These are phyloP conservation scores for Candida sonorensis DNA, from an alignment of 805 yeast genomes.

Conservation along the genomic window DNA sequence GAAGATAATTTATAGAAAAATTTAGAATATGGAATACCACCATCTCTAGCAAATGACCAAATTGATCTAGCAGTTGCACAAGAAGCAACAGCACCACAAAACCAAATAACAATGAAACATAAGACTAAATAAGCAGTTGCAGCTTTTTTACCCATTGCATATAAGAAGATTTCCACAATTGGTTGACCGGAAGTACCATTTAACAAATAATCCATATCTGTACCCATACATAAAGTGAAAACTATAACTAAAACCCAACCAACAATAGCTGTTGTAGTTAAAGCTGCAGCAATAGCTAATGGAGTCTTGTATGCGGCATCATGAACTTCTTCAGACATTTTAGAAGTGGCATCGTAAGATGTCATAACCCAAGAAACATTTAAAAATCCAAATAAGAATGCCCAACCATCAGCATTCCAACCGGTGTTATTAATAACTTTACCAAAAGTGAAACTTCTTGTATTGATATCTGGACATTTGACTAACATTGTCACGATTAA, in stretches of 20 bases:
- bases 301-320: slow-evolving; percentile 61
- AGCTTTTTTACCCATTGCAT: slow-evolving; percentile 58
- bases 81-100: slow-evolving; percentile 59
- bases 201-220: slow-evolving; percentile 36
- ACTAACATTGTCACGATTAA: too few species aligned
- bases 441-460: slow-evolving; percentile 50
- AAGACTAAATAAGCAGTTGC: slow-evolving; percentile 57
- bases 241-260: slow-evolving; percentile 54
- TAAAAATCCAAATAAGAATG: slow-evolving; percentile 38
- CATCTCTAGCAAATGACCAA: slow-evolving; percentile 74
- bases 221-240: slow-evolving; percentile 46
- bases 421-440: slow-evolving; percentile 41
- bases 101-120: slow-evolving; percentile 52
- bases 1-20: slow-evolving; percentile 52
- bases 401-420: slow-evolving; percentile 60
- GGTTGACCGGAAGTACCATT: slow-evolving; percentile 48
- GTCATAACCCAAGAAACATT: slow-evolving; percentile 74
- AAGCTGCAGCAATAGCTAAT: slow-evolving; percentile 54
- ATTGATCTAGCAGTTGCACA: slow-evolving; percentile 65
- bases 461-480: too few species aligned
- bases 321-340: slow-evolving; percentile 65
- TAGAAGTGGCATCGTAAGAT: slow-evolving; percentile 66
- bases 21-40: slow-evolving; percentile 59
- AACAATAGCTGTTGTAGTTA: slow-evolving; percentile 47
- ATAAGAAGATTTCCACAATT: slow-evolving; percentile 57